Percentiles rank a stretch among this genome's conserved stretches.
These are phyloP conservation scores for Rhododendron molle DNA, from an alignment of 148 eudicot species.

Conservation along the genomic window DNA sequence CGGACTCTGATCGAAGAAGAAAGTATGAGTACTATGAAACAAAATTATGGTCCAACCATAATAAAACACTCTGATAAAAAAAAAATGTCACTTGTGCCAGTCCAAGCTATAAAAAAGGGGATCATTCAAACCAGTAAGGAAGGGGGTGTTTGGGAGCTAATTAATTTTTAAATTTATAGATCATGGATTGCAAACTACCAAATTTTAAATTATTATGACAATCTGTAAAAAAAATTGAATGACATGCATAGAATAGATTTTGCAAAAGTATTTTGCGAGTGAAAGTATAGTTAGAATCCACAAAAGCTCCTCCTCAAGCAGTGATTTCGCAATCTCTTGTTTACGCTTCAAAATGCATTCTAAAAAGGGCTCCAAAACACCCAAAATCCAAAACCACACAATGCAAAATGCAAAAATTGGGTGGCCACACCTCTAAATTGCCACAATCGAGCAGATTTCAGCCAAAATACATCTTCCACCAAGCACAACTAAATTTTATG, in stretches of 20 bases:
- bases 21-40: not conserved
- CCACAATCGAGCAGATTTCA: not conserved
- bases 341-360: not conserved
- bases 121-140: not conserved
- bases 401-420: not conserved
- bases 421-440: not conserved
- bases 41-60: not conserved
- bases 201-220: not conserved
- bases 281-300: too few relatives aligned
- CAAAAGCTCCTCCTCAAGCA: too few relatives aligned
- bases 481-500: not conserved
- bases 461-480: not conserved
- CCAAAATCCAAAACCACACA: not conserved
- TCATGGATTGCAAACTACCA: not conserved
- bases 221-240: too few relatives aligned
- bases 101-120: not conserved
- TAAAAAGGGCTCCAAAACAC: not conserved
- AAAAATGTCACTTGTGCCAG: not conserved
- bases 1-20: conserved; percentile 44
- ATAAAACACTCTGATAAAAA: not conserved
- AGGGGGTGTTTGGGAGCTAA: not conserved
- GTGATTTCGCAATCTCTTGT: not conserved
- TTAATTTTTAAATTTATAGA: not conserved
- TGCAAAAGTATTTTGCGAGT: not conserved
- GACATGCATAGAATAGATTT: not conserved